phyloP scores from a whole-genome alignment of 768 basidiomycete species.

The Clitopilus passeckerianus region DNA sequence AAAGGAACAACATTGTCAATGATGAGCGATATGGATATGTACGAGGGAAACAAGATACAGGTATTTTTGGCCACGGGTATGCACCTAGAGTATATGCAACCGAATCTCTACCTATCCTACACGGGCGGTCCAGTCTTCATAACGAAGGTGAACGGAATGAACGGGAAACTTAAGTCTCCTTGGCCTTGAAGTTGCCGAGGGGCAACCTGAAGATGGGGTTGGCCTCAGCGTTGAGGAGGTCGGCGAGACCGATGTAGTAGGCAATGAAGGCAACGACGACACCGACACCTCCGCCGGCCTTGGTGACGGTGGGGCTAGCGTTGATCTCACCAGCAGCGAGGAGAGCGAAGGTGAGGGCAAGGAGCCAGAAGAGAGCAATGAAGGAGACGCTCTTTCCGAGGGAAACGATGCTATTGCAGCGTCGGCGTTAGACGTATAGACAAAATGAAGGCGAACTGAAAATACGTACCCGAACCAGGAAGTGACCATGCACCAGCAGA shows the following conservation, averaged over 20 bases:
- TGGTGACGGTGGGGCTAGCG: conserved; percentile 22
- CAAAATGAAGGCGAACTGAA: neutral
- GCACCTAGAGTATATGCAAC: neutral
- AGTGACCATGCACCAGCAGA: conserved; percentile 71
- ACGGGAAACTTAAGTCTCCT: conserved; percentile 2
- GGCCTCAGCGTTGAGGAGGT: conserved; percentile 37
- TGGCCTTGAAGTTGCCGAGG: conserved; percentile 33
- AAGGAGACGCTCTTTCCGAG: conserved; percentile 35
- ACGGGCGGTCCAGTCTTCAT: neutral
- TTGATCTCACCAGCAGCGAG: conserved; percentile 36
- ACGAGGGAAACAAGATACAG: neutral
- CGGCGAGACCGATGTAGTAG: conserved; percentile 41
- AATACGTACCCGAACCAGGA: conserved; percentile 56
- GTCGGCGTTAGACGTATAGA: neutral
- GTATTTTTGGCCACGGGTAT: neutral
- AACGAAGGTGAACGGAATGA: neutral
- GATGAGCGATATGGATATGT: neutral
- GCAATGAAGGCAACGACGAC: conserved; percentile 42
- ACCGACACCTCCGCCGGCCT: conserved; percentile 41
- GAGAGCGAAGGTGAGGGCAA: conserved; percentile 34
- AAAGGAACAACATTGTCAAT: neutral
- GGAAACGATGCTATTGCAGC: conserved; percentile 25
- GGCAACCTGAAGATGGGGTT: conserved; percentile 33
- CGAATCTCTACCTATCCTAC: conserved; percentile 1
- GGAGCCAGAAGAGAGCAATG: conserved; percentile 30